These are phyloP conservation scores for Aurifilum marmelostoma DNA, from an alignment of 2,329 filamentous ascomycete genomes.

Conservation along the genomic window DNA sequence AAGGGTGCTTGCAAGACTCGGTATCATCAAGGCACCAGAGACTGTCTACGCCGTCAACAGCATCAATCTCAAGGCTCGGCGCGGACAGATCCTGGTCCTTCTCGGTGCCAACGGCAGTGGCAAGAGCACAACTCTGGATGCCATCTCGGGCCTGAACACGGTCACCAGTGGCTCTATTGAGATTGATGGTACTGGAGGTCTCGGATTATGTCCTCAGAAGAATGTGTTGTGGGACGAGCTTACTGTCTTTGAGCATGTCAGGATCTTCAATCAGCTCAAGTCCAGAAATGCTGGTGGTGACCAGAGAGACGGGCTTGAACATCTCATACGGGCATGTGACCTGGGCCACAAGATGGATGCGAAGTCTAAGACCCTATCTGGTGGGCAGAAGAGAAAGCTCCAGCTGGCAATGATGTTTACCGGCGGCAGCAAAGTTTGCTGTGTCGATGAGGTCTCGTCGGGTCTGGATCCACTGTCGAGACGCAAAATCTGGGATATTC, in stretches of 20 bases:
- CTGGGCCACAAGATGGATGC: slow-evolving; percentile 74
- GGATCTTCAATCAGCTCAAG: slow-evolving; percentile 84
- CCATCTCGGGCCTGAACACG: slow-evolving; percentile 80
- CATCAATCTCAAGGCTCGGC: slow-evolving; percentile 70
- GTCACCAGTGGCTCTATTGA: slow-evolving; percentile 76
- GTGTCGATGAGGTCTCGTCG: slow-evolving; percentile 87
- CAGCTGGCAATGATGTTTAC: slow-evolving; percentile 96
- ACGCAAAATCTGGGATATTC: slow-evolving; percentile 91
- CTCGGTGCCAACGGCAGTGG: slow-evolving; percentile 89
- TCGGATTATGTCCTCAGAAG: slow-evolving; percentile 89
- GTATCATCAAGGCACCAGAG: slow-evolving; percentile 39
- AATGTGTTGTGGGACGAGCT: slow-evolving; percentile 93
- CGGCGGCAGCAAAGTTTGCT: slow-evolving; percentile 84
- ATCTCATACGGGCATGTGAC: slow-evolving; percentile 73
- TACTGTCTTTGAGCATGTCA: slow-evolving; percentile 82
- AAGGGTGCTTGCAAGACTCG: slow-evolving; percentile 21
- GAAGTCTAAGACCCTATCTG: slow-evolving; percentile 76
- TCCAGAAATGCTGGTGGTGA: slow-evolving; percentile 47
- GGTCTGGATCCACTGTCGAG: slow-evolving; percentile 86
- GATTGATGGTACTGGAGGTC: slow-evolving; percentile 75
- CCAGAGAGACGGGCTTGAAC: slow-evolving; percentile 59
- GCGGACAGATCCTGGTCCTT: slow-evolving; percentile 83
- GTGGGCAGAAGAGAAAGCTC: slow-evolving; percentile 89
- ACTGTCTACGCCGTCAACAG: slow-evolving; percentile 79
- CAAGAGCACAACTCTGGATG: slow-evolving; percentile 87